Base-by-base conservation (phyloP, 2,329 filamentous ascomycete genomes). In the Penicillium paneum region DNA sequence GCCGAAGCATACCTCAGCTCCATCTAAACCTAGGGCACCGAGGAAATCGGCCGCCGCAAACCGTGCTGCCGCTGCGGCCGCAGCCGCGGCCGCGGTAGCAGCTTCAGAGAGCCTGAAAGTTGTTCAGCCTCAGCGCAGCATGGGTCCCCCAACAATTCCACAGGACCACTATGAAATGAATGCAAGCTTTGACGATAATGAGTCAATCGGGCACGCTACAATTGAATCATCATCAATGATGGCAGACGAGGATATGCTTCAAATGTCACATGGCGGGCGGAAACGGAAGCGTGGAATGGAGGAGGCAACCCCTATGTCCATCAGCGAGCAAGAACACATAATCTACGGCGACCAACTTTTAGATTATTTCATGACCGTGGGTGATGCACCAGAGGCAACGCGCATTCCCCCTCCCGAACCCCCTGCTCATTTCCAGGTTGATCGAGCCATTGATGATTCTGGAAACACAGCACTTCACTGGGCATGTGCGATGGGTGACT, bases 401-500 rank as follows among this genome's bases (percentile, higher is more conserved):
- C 66, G 72, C 26, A 69, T 77, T 26, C 73, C 76, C 39, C 78
- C 81, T n/a, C 92, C 91, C 1, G 85, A 90, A 57, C 92, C 93
- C 3, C 94, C 94, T 0, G 79, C 85, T 32, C 88, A 91, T 69
- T 96, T 96, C 66, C 87, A 96, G 67, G 86, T 95, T 6, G 89
- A 99, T 73, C 89, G 90, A 71, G 81, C 87, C n/a, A 97, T 99
- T 59, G 94, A 99, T 70, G 89, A 91, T 40, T 91, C 96, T 65
- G 87, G 88, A 10, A 92, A 97, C 68, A 96, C 91, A 2, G 92
- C 93, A 6, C 82, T 99, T 62, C 94, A 99, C 70, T 99, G 94
- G 94, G 94, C 92, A 17, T 91, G 91, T 49, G 91, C 94, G 24
- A 99, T 99, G 93, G 94, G 94, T 55, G 94, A 97, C 63, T 80